A percentile compares a stretch with the other conserved stretches of the same genome.
Evolutionary conservation across 768 basidiomycete species (phyloP).

Genomic region (Scleroderma citrinum): DNA sequence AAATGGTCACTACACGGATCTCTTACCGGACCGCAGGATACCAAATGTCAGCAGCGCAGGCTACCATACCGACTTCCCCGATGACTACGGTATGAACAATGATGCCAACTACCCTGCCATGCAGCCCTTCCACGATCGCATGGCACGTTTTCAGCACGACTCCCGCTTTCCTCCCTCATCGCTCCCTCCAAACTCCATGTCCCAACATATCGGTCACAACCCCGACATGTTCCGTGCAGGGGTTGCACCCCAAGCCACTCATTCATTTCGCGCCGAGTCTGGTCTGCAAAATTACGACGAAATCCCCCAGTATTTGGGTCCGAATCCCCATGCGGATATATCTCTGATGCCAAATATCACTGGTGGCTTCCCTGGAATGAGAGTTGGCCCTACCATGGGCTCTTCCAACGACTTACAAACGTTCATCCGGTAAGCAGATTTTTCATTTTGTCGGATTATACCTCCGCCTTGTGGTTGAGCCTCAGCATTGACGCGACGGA

Average conservation of each 20-base stretch:
- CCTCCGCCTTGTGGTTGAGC: slow-evolving; percentile 13
- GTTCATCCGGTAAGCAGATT: slow-evolving; percentile 60
- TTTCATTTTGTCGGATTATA: slow-evolving; percentile 7
- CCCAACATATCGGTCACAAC: slow-evolving; percentile 46
- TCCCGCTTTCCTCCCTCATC: slow-evolving; percentile 43
- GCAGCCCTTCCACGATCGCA: slow-evolving; percentile 55
- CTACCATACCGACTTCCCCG: slow-evolving; percentile 56
- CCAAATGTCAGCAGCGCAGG: slow-evolving; percentile 37
- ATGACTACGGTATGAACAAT: slow-evolving; percentile 52
- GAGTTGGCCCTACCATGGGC: slow-evolving; percentile 52
- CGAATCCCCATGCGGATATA: slow-evolving; percentile 50
- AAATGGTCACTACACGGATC: slow-evolving; percentile 50
- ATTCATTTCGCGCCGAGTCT: slow-evolving; percentile 49
- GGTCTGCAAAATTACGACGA: slow-evolving; percentile 51
- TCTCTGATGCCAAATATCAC: slow-evolving; percentile 58
- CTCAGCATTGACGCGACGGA: slow-evolving; percentile 6
- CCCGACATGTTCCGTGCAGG: slow-evolving; percentile 55
- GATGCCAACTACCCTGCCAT: slow-evolving; percentile 46
- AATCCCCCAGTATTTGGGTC: slow-evolving; percentile 50
- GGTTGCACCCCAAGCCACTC: slow-evolving; percentile 68
- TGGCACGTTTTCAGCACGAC: slow-evolving; percentile 51
- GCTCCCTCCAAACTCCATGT: slow-evolving; percentile 34
- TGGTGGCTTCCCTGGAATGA: slow-evolving; percentile 59
- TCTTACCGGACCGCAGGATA: slow-evolving; percentile 54
- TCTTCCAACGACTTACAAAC: slow-evolving; percentile 70